Base-by-base conservation (phyloP, 495 filamentous ascomycete species). In the Penicillium mononematosum region DNA sequence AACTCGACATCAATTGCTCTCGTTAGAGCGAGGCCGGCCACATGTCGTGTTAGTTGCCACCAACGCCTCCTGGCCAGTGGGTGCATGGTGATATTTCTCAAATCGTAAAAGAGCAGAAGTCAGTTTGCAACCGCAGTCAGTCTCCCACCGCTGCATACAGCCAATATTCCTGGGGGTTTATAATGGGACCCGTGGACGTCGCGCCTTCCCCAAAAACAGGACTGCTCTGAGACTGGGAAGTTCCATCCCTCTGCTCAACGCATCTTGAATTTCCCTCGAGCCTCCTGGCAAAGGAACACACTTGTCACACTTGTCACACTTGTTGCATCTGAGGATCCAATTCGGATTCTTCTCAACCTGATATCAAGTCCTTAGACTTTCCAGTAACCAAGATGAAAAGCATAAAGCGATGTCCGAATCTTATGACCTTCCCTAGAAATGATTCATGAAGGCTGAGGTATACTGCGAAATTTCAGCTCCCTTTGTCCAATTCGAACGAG, bases 401-500 rank as follows among this genome's bases (percentile, higher is more conserved):
- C 14, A 22, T 16, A n/a, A 36, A 36, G 34, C 5, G 4, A 34
- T 0, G 11, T 4, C 5, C 0, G 29, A n/a, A 36, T 16, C 14
- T 36, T 4, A 36, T 16, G 12, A 6, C 4, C 14, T 38, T 16
- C 5, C 16, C 34, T 5, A n/a, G 11, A n/a, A 27, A 12, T 45
- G 4, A n/a, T 50, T 19, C 5, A 50, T 9, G 1, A 25, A 11
- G 5, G 4, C 3, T 51, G 12, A 16, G 11, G 1, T 6, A 7
- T 2, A 14, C n/a, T 27, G 7, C 14, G 20, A 4, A 38, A 14
- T 1, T 29, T 16, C 49, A 42, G 20, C 7, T 36, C 14, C 34
- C 39, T 39, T 25, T 51, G 59, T 16, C 76, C 76, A 59, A 79
- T 71, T 55, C 70, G 66, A 11, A 69, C 64, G 58, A 84, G 55